phyloP scores from a whole-genome alignment of 2,329 filamentous ascomycete genomes.

The Colletotrichum sojae region DNA sequence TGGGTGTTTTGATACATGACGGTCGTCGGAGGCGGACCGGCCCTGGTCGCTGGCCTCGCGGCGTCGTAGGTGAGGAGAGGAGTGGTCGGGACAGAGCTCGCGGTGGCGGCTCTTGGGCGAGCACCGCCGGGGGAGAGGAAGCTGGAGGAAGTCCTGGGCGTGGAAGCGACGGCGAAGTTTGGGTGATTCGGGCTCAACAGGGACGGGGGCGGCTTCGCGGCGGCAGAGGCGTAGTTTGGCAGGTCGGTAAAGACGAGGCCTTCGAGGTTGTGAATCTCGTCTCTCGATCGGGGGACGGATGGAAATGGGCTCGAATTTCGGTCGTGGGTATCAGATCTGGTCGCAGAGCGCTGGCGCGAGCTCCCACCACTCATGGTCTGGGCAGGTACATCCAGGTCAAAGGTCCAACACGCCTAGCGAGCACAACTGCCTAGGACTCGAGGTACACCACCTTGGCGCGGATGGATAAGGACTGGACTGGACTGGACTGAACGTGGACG shows the following conservation, averaged over 20 bases:
- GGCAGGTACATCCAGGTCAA: conserved; percentile 22
- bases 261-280: conserved; percentile 43
- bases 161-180: conserved; percentile 11
- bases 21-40: conserved; percentile 44
- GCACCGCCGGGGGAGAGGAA: conserved; percentile 36
- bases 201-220: background rate
- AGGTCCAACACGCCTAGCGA: too few species aligned
- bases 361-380: conserved; percentile 41
- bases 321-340: conserved; percentile 41
- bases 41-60: conserved; percentile 39
- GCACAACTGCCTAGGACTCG: too few species aligned
- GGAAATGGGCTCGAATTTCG: conserved; percentile 34
- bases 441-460: background rate
- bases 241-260: conserved; percentile 39
- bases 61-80: conserved; percentile 29
- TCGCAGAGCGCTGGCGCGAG: conserved; percentile 41
- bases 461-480: conserved; percentile 27
- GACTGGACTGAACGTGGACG: conserved; percentile 4
- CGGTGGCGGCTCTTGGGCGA: conserved; percentile 40
- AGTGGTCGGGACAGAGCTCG: conserved; percentile 36
- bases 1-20: conserved; percentile 71
- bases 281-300: conserved; percentile 38
- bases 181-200: background rate
- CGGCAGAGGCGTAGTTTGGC: conserved; percentile 11
- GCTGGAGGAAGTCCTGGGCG: conserved; percentile 14